Base-by-base conservation (phyloP, 2,329 filamentous ascomycete genomes). In the Biscogniauxia sp. region DNA sequence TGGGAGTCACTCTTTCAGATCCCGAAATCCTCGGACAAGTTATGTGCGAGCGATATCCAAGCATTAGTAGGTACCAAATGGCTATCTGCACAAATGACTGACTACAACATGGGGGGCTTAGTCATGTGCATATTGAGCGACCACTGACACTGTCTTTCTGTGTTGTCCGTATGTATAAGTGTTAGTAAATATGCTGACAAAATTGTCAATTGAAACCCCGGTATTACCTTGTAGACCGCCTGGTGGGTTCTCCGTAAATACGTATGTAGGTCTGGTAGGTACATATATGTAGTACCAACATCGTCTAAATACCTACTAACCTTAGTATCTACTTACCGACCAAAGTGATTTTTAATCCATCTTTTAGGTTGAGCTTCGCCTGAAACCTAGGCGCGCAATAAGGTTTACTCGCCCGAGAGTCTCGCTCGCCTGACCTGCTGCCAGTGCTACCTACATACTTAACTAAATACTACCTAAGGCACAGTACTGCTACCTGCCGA, bases 341-440 rank as follows among this genome's bases (percentile, higher is more conserved):
- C 23, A 23, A 23, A 23, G 23, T 5, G 23, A 23, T 23, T 23
- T 23, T 23, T 23, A 23, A 23, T 23, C 23, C 2, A 23, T 23
- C 23, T 23, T 23, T 23, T 23, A 23, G 5, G 23, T 37, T 4
- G 32, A 15, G 32, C 32, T 37, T 45, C 15, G n/a, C 15, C 37
- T 45, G 37, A 45, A 45, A 45, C 17, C 13, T n/a, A 45, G 37
- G 15, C 37, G 15, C 37, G 15, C 11, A 45, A 45, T 6, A 45
- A 45, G 58, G 37, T 60, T 55, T 23, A 5, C 5, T 23, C 26
- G 8, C 57, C 20, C 61, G 58, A 58, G 51, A 52, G 23, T 23
- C 23, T 23, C 23, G 23, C 25, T 53, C 54, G 32, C 19, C 59
- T 28, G 49, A 61, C 60, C 61, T 61, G 52, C 59, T 23, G 23